phyloP scores from a whole-genome alignment of 2,329 filamentous ascomycete species.

The Fusarium luffae region DNA sequence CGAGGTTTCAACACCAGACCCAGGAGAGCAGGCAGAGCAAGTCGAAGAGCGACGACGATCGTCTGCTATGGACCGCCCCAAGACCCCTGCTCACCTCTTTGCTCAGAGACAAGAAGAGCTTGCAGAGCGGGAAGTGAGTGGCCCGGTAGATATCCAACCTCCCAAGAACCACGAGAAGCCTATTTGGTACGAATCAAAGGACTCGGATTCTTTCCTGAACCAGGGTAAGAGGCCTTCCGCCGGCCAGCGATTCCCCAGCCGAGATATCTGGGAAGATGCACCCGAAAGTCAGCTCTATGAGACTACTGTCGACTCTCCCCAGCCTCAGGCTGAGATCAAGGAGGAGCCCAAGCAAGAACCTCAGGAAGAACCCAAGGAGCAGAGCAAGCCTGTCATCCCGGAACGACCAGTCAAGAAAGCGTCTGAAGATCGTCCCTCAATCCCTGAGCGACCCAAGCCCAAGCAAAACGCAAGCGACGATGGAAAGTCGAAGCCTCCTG shows the following conservation, averaged over 20 bases:
- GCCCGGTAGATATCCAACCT: conserved; percentile 46
- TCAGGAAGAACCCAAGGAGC: conserved; percentile 46
- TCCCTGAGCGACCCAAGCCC: conserved; percentile 67
- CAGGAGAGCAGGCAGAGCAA: conserved; percentile 49
- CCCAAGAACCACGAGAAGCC: conserved; percentile 50
- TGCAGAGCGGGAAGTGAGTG: conserved; percentile 64
- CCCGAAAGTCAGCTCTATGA: conserved; percentile 85
- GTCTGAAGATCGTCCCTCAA: conserved; percentile 56
- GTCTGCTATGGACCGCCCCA: conserved; percentile 52
- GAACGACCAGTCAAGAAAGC: conserved; percentile 53
- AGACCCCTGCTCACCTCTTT: conserved; percentile 72
- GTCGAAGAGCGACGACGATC: conserved; percentile 54
- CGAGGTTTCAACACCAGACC: conserved; percentile 83
- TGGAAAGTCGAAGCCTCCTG: conserved; percentile 53
- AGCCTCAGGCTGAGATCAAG: conserved; percentile 28
- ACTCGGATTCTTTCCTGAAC: conserved; percentile 57
- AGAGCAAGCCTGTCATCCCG: conserved; percentile 48
- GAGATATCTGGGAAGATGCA: conserved; percentile 93
- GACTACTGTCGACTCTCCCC: conserved; percentile 70
- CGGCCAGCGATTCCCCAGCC: conserved; percentile 84
- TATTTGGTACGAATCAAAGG: conserved; percentile 58
- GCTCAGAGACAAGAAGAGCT: conserved; percentile 73
- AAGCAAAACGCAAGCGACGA: conserved; percentile 55
- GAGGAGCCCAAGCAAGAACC: conserved; percentile 37
- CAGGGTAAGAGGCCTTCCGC: conserved; percentile 64